Percentiles rank a stretch among this genome's conserved stretches.
Conservation (phyloP, 1,284 basidiomycete species). For the Irpex sp. region DNA sequence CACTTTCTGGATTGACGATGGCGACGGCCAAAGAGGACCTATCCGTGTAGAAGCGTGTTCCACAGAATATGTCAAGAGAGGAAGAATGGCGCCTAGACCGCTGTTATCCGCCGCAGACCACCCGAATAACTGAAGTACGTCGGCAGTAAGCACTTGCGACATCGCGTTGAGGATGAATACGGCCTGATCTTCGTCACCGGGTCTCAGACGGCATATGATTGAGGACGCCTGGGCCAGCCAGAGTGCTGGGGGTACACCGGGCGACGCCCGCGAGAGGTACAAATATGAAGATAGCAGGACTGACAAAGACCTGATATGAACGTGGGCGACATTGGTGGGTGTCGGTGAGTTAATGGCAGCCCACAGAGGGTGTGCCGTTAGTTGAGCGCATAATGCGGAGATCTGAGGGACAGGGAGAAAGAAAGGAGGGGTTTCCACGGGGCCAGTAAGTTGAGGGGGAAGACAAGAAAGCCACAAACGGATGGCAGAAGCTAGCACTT, state of each 20-base stretch:
- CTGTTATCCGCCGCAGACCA: constrained; percentile 46
- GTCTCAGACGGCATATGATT: constrained; percentile 47
- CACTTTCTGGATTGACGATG: constrained; percentile 45
- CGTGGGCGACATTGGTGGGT: constrained; percentile 26
- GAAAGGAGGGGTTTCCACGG: constrained; percentile 43
- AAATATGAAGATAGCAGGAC: constrained; percentile 49
- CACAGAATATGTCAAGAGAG: constrained; percentile 52
- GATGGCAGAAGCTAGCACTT: constrained; percentile 42
- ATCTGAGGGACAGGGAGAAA: constrained; percentile 49
- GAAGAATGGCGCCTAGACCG: constrained; percentile 45
- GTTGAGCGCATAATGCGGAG: constrained; percentile 43
- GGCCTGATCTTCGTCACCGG: constrained; percentile 61
- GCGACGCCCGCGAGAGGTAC: constrained; percentile 47
- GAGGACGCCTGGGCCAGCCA: constrained; percentile 64
- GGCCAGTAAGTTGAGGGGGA: constrained; percentile 32
- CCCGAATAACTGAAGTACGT: constrained; percentile 34
- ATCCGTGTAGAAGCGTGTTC: constrained; percentile 31
- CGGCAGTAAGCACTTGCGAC: constrained; percentile 30
- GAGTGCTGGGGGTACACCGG: constrained; percentile 45
- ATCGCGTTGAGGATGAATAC: constrained; percentile 32
- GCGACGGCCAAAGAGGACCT: constrained; percentile 41
- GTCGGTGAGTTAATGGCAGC: not conserved
- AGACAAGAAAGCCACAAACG: constrained; percentile 60
- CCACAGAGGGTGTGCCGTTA: constrained; percentile 47
- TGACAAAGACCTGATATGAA: constrained; percentile 47